Conservation (phyloP, 2,329 filamentous ascomycete genomes). For the Akanthomyces muscarius region DNA sequence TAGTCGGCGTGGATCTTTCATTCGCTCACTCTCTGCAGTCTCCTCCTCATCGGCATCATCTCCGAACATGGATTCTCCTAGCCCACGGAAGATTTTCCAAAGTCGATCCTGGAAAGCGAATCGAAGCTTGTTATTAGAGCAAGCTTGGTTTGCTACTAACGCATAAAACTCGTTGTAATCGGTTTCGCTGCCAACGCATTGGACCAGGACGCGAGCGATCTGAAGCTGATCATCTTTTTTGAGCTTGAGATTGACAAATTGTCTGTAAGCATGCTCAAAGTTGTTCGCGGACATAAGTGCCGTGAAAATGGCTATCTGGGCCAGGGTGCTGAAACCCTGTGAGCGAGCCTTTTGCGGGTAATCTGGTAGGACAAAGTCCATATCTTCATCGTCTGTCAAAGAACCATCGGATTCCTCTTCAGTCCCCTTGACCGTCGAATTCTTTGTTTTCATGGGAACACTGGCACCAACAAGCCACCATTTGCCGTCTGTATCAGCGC, state of each 20-base stretch:
- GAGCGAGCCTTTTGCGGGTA: conserved; percentile 68
- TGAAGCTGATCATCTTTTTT: conserved; percentile 84
- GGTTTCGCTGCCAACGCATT: conserved; percentile 78
- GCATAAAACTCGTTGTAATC: conserved; percentile 93
- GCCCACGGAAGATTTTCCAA: conserved; percentile 77
- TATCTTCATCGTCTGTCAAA: conserved; percentile 42
- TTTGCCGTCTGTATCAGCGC: conserved; percentile 83
- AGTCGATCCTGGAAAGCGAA: conserved; percentile 85
- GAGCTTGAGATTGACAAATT: conserved; percentile 75
- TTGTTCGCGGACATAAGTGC: conserved; percentile 83
- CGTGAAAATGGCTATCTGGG: conserved; percentile 88
- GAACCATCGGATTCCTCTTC: conserved; percentile 22
- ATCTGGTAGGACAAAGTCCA: conserved; percentile 57
- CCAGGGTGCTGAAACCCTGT: conserved; percentile 81
- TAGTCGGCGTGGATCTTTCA: conserved; percentile 47
- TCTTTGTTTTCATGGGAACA: conserved; percentile 52
- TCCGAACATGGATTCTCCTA: conserved; percentile 76
- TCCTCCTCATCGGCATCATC: conserved; percentile 57
- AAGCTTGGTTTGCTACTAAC: conserved; percentile 74
- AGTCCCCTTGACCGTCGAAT: conserved; percentile 19
- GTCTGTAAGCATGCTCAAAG: conserved; percentile 75
- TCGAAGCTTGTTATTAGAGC: conserved; percentile 67
- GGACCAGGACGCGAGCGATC: conserved; percentile 80
- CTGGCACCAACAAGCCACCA: conserved; percentile 99
- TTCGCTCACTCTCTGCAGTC: conserved; percentile 43